Percentiles rank a stretch among this genome's conserved stretches.
These are phyloP conservation scores for Irpex lacteus DNA, from an alignment of 1,284 basidiomycete species.

Conservation along the genomic window DNA sequence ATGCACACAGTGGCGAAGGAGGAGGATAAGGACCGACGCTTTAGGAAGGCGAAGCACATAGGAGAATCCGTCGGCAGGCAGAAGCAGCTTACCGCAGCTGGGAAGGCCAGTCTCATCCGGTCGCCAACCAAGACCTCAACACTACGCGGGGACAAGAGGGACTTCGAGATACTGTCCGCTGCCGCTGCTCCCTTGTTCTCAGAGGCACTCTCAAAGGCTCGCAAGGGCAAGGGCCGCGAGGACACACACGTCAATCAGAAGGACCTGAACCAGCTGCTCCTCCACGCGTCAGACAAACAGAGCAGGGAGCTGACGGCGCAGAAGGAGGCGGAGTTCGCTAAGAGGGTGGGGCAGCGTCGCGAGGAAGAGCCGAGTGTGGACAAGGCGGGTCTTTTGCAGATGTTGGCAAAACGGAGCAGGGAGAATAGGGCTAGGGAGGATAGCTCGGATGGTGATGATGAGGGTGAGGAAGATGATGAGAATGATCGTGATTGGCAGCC, in stretches of 20 bases:
- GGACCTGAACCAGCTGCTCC: constrained; percentile 38
- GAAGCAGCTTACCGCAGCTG: constrained; percentile 35
- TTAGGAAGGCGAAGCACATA: constrained; percentile 23
- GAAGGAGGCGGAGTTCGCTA: constrained; percentile 58
- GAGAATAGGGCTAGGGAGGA: constrained; percentile 18
- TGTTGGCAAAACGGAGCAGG: constrained; percentile 16
- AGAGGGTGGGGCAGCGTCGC: constrained; percentile 43
- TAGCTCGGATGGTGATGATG: constrained; percentile 23
- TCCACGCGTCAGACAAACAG: constrained; percentile 27
- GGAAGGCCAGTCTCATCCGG: constrained; percentile 24
- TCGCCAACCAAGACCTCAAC: constrained; percentile 26
- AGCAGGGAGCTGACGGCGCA: constrained; percentile 33
- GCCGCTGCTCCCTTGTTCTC: constrained; percentile 20
- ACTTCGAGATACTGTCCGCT: constrained; percentile 9
- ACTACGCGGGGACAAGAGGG: constrained; percentile 6
- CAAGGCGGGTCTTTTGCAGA: constrained; percentile 6
- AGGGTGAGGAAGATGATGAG: constrained; percentile 37
- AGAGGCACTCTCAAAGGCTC: constrained; percentile 7
- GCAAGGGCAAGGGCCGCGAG: constrained; percentile 13
- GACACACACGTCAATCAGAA: constrained; percentile 21
- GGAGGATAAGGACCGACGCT: constrained; percentile 42
- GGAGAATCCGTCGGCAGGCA: constrained; percentile 36
- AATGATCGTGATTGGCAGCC: constrained; percentile 34
- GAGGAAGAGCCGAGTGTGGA: constrained; percentile 22
- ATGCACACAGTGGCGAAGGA: constrained; percentile 44